phyloP scores from a whole-genome alignment of 75 land plant genomes.

The Pinus albicaulis region DNA sequence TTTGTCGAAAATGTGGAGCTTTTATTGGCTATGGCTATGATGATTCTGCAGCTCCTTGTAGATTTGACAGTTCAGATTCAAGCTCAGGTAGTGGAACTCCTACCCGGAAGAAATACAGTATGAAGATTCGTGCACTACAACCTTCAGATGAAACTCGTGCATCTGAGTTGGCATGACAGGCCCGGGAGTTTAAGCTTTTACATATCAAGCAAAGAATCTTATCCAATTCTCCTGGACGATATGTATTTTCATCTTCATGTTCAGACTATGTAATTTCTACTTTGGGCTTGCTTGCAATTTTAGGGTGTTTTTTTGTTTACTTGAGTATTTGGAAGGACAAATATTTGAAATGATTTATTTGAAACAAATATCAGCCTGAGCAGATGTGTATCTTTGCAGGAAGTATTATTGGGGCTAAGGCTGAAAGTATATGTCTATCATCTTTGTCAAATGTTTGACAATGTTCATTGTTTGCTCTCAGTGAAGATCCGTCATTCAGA shows the following conservation, averaged over 20 bases:
- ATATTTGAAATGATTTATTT: not conserved
- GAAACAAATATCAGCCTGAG: not conserved
- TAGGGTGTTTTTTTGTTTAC: not conserved
- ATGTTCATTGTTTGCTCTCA: not conserved
- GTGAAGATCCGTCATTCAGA: not conserved
- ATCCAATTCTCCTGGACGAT: not conserved
- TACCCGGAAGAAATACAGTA: constrained; percentile 21
- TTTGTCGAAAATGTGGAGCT: constrained; percentile 48
- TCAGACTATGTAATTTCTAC: not conserved
- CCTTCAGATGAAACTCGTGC: constrained; percentile 23
- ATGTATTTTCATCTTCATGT: not conserved
- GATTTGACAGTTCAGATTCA: constrained; percentile 17
- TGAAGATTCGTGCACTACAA: constrained; percentile 53
- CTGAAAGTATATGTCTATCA: not conserved
- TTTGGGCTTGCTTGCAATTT: not conserved
- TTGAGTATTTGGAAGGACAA: not conserved
- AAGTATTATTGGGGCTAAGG: not conserved
- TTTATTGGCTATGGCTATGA: constrained; percentile 44
- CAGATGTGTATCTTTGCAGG: not conserved
- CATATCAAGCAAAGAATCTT: not conserved
- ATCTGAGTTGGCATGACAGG: not conserved
- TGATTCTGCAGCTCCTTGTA: constrained; percentile 26
- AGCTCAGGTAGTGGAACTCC: constrained; percentile 16
- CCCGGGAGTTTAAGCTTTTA: not conserved
- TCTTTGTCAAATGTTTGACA: not conserved